Evolutionary conservation across 179 eudicot genomes (phyloP).

Genomic region (Gypsophila paniculata): DNA sequence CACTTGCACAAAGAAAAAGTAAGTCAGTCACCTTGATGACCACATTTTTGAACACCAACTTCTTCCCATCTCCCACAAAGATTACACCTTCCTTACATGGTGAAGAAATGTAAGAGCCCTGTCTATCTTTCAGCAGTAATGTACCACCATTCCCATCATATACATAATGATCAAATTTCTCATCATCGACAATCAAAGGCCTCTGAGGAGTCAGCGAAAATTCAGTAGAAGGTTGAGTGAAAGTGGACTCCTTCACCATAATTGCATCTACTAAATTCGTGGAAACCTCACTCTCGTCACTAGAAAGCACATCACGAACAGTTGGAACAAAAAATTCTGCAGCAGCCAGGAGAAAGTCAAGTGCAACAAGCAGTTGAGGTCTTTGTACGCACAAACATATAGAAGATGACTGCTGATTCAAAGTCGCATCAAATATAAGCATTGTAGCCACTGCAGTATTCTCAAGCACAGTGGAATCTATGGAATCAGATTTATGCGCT

Average conservation of each 20-base stretch:
- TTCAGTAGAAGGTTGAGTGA: slow-evolving; percentile 52
- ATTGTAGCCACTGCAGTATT: slow-evolving; percentile 56
- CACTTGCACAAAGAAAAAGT: background rate
- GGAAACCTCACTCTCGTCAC: slow-evolving; percentile 56
- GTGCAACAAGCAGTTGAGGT: slow-evolving; percentile 96
- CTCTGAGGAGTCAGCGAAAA: slow-evolving; percentile 66
- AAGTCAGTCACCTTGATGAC: slow-evolving; percentile 49
- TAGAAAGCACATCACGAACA: slow-evolving; percentile 55
- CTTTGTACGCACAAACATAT: slow-evolving; percentile 77
- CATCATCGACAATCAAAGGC: slow-evolving; percentile 81
- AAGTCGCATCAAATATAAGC: slow-evolving; percentile 87
- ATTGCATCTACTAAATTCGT: slow-evolving; percentile 55
- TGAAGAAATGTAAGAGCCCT: slow-evolving; percentile 47
- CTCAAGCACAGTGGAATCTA: slow-evolving; percentile 25
- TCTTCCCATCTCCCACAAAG: slow-evolving; percentile 79
- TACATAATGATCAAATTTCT: slow-evolving; percentile 51
- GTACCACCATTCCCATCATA: slow-evolving; percentile 93
- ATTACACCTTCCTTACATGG: slow-evolving; percentile 65
- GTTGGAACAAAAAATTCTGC: slow-evolving; percentile 89
- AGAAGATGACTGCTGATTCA: slow-evolving; percentile 49
- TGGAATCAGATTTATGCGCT: slow-evolving; percentile 29
- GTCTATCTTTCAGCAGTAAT: slow-evolving; percentile 59
- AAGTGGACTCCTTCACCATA: slow-evolving; percentile 56
- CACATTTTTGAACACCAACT: slow-evolving; percentile 73
- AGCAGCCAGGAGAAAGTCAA: slow-evolving; percentile 85